Percentiles rank a stretch among this genome's conserved stretches.
phyloP scores from a whole-genome alignment of 345 rosid species.

The Limnanthes douglasii region DNA sequence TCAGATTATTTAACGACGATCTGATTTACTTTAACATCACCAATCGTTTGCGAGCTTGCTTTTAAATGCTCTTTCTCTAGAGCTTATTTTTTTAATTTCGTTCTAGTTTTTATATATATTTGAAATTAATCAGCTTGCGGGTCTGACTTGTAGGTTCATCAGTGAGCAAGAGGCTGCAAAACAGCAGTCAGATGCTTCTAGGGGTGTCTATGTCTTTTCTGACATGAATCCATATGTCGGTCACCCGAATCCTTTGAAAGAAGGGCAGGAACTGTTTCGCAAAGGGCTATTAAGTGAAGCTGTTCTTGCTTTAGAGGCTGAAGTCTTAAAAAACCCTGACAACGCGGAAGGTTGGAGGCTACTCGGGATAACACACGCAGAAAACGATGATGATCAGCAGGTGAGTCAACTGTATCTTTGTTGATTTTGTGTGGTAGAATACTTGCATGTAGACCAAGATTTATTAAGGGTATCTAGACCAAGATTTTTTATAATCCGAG shows the following conservation, averaged over 20 bases:
- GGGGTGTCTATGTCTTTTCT: slow-evolving; percentile 91
- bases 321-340: slow-evolving; percentile 91
- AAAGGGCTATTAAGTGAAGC: slow-evolving; percentile 99
- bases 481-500: too few species aligned
- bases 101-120: too few species aligned
- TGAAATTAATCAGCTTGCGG: too few species aligned
- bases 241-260: slow-evolving; percentile 89
- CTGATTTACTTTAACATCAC: too few species aligned
- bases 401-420: slow-evolving; percentile 16
- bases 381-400: slow-evolving; percentile 99
- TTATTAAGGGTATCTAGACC: too few species aligned
- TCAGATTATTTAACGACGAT: too few species aligned
- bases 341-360: slow-evolving; percentile 99
- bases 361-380: slow-evolving; percentile 97
- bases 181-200: slow-evolving; percentile 45
- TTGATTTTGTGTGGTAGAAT: not conserved
- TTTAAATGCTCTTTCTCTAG: too few species aligned
- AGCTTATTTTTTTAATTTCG: too few species aligned
- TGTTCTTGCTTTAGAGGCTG: slow-evolving; percentile 98
- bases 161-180: slow-evolving; percentile 56
- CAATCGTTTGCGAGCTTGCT: too few species aligned
- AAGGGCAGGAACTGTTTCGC: slow-evolving; percentile 91
- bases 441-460: too few species aligned
- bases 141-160: slow-evolving; percentile 52
- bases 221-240: slow-evolving; percentile 99